Conservation (phyloP, 805 yeast genomes). For the Ogataea nitratoaversa region DNA sequence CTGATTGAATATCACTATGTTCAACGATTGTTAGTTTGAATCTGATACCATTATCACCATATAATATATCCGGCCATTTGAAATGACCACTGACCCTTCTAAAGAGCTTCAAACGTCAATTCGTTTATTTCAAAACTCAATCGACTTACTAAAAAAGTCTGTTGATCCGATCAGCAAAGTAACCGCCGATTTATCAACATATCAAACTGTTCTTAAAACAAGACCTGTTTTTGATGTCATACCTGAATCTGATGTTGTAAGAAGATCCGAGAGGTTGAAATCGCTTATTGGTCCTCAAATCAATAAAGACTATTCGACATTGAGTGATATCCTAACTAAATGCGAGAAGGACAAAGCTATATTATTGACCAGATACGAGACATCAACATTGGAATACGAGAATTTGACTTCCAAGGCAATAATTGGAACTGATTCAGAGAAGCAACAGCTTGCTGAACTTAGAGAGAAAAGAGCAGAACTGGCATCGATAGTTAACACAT, state of each 20-base stretch:
- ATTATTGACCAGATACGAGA: conserved; percentile 35
- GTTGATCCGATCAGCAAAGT: conserved; percentile 23
- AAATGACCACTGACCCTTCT: conserved; percentile 2
- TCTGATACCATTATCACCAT: no score
- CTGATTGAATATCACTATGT: no score
- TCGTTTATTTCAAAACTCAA: conserved; percentile 14
- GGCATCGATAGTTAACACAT: conserved; percentile 3
- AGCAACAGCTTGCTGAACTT: conserved; percentile 6
- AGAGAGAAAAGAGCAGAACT: conserved; percentile 1
- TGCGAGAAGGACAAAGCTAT: conserved; percentile 31
- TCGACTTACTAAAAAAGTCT: conserved; percentile 12
- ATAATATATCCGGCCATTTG: no score
- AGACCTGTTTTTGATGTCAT: conserved; percentile 46
- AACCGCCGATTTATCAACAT: conserved; percentile 34
- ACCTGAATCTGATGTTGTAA: conserved; percentile 43
- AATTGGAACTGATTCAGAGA: conserved; percentile 15
- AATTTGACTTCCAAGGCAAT: conserved; percentile 6
- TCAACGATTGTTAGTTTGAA: no score
- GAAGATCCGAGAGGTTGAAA: conserved; percentile 35
- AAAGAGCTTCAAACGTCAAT: conserved; percentile 17
- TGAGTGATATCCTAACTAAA: conserved; percentile 32
- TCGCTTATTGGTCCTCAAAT: conserved; percentile 41
- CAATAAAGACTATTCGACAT: conserved; percentile 25
- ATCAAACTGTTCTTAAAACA: conserved; percentile 39
- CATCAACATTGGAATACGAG: conserved; percentile 38